Base-by-base conservation (phyloP, 306 rosid genomes). In the Quercus suber region DNA sequence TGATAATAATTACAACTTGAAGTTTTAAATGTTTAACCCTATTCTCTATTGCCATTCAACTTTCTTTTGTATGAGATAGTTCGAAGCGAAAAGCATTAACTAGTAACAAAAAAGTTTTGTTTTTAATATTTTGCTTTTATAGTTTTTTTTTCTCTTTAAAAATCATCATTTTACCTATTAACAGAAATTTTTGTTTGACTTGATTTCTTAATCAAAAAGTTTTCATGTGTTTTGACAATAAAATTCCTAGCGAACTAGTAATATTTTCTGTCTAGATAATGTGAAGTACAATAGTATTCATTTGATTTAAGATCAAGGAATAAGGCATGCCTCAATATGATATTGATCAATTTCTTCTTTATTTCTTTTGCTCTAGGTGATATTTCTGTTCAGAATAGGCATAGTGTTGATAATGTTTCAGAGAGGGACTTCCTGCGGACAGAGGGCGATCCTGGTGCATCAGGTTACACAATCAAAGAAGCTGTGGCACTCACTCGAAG, bases 401-500 rank as follows among this genome's bases (percentile, higher is more conserved):
- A 71, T 75, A 55, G 71, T 79, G 76, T 81, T 84, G 94, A 81
- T 75, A 78, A 86, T 81, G 81, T 88, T 73, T 61, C 85, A 43
- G 89, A 89, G 55, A 96, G 96, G 5, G 99, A 95, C 87, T 93
- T 82, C 86, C 85, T 95, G 82, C 90, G 97, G 78, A 86, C 94
- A 2, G 99, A 95, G 79, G 99, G 98, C 55, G 97, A 93, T 78
- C 98, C 98, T 30, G 85, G 92, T 81, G 97, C 96, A 65, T 88
- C 89, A 35, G 99, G 99, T 83, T 95, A 93, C 84, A 91, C 98
- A 73, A 89, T 95, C 79, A 95, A 89, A 85, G 98, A 95, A 86
- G 98, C 98, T 31, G 87, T 90, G 73, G 88, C 87, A 27, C 94
- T 93, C 63, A 90, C 96, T 31, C 86, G 89, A 81, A 95, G 98